Base-by-base conservation (phyloP, 495 filamentous ascomycete genomes). In the Hypoxylon lienhwacheense region DNA sequence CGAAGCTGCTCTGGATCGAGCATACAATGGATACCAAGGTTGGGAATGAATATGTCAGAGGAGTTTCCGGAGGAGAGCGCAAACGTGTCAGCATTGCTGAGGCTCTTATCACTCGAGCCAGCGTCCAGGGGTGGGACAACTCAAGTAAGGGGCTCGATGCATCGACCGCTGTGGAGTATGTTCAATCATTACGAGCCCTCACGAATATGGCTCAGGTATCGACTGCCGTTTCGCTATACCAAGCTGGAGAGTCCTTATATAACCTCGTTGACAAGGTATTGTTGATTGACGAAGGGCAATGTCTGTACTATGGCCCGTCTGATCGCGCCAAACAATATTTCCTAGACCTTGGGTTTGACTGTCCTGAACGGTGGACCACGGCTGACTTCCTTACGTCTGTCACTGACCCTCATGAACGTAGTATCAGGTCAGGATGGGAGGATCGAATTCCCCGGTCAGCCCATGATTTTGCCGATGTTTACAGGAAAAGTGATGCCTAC, bases 11-110 rank as follows among this genome's bases (percentile, higher is more conserved):
- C 54, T 87, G 86, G 79, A 89, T 78, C 15, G 67, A 66, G 4
- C 89, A 96, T 64, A 93, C 91, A 0, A 81, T 81, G 59, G 80
- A 93, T 59, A 96, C 91, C 0, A 75, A 84, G 15, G 89, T 97
- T 10, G 91, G 91, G 15, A 88, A 95, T 66, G 87, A 86, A 61
- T 91, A 85, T 55, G 81, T 91, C 11, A 81, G 90, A 21, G 85
- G 85, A 36, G 82, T 85, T 0, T 86, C 84, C 53, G 79, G 85
- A 1, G 83, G 83, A 61, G 74, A 80, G 69, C 67, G 84, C 68
- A 78, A 77, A 32, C 73, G 81, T 39, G 77, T 81, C 12, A 78
- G 71, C 32, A 79, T 84, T 41, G 77, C 79, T 43, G 81, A 85
- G 61, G 71, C 63, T 2, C 56, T 73, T 6, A 66, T 68, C 1